phyloP scores from a whole-genome alignment of 1,284 basidiomycete genomes.

The Leccinum holopus region DNA sequence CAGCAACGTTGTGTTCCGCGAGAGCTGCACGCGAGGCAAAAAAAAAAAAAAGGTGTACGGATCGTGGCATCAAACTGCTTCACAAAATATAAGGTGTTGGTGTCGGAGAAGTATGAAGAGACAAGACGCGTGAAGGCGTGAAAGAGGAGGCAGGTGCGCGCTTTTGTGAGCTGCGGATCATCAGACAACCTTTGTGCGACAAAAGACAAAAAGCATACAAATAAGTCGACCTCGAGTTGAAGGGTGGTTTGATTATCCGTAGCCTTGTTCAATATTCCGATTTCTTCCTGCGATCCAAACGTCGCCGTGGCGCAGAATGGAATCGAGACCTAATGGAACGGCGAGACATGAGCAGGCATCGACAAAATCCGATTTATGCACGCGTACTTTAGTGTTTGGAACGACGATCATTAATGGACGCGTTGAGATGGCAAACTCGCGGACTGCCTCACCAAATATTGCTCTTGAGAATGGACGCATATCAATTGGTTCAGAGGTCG shows the following conservation, averaged over 20 bases:
- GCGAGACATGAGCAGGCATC: conserved; percentile 13
- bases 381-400: conserved; percentile 65
- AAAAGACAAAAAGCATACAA: conserved; percentile 78
- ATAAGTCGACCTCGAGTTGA: conserved; percentile 73
- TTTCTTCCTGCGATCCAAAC: conserved; percentile 79
- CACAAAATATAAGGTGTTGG: conserved; percentile 85
- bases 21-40: conserved; percentile 77
- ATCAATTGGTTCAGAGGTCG: conserved; percentile 36
- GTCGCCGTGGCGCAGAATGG: conserved; percentile 74
- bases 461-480: too few species aligned
- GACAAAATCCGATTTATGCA: conserved; percentile 13
- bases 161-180: conserved; percentile 50
- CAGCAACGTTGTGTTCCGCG: conserved; percentile 56
- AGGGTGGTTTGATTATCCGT: conserved; percentile 51
- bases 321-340: conserved; percentile 63
- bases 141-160: conserved; percentile 69
- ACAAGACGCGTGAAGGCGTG: conserved; percentile 79
- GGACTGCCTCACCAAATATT: conserved; percentile 25
- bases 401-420: conserved; percentile 65
- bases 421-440: conserved; percentile 45
- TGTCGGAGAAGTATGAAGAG: conserved; percentile 67
- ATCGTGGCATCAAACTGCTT: conserved; percentile 74
- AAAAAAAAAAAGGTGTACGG: conserved; percentile 83
- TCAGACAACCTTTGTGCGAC: conserved; percentile 61
- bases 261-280: conserved; percentile 53